phyloP scores from a whole-genome alignment of 768 basidiomycete species.

The Tricholoma bakamatsutake region DNA sequence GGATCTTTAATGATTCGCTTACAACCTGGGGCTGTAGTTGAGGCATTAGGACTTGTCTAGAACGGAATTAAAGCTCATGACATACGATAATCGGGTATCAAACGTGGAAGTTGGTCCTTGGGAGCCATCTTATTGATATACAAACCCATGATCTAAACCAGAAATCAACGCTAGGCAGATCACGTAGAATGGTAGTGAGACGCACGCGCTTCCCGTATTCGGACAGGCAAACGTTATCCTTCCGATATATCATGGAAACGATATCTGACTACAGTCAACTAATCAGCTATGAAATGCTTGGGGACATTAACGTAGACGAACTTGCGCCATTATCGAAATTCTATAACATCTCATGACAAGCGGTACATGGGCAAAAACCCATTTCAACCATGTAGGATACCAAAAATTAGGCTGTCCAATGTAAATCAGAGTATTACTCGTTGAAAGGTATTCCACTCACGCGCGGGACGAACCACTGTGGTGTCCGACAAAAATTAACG shows the following conservation, averaged over 20 bases:
- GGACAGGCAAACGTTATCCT: slow-evolving; percentile 29
- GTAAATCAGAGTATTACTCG: background rate
- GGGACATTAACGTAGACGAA: slow-evolving; percentile 19
- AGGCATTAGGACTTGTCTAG: background rate
- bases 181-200: background rate
- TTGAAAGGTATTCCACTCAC: slow-evolving; percentile 27
- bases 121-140: slow-evolving; percentile 48
- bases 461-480: slow-evolving; percentile 50
- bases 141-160: slow-evolving; percentile 28
- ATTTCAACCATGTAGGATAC: slow-evolving; percentile 41
- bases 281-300: background rate
- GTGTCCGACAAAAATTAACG: slow-evolving; percentile 55
- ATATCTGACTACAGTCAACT: slow-evolving; percentile 29
- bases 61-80: slow-evolving; percentile 1
- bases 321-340: slow-evolving; percentile 41
- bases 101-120: slow-evolving; percentile 35
- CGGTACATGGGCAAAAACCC: slow-evolving; percentile 51
- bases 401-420: slow-evolving; percentile 28
- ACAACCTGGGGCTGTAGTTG: slow-evolving; percentile 46
- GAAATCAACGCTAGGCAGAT: background rate
- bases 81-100: slow-evolving; percentile 51
- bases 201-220: slow-evolving; percentile 27
- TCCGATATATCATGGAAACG: slow-evolving; percentile 32
- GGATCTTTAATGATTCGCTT: slow-evolving; percentile 61
- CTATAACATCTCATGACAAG: slow-evolving; percentile 43